Percentiles rank a stretch among this genome's conserved stretches.
These are phyloP conservation scores for Marsdenia floribunda DNA, from an alignment of 257 asterid species.

Conservation along the genomic window DNA sequence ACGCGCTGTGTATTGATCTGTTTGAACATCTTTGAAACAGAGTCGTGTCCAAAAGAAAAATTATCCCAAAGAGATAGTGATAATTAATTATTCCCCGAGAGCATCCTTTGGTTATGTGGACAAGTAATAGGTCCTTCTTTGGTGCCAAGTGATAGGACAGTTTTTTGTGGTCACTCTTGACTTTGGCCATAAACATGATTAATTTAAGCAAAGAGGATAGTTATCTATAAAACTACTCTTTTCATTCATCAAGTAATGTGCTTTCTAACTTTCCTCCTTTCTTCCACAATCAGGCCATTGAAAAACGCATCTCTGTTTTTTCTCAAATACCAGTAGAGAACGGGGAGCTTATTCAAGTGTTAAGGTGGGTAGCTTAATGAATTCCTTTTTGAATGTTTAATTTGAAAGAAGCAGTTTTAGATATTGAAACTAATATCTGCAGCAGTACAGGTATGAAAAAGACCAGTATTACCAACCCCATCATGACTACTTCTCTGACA, in stretches of 20 bases:
- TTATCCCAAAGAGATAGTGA: no score
- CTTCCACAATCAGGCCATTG: slow-evolving; percentile 55
- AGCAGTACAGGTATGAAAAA: slow-evolving; percentile 86
- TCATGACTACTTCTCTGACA: slow-evolving; percentile 78
- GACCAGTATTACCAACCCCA: slow-evolving; percentile 70
- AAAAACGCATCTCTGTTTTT: slow-evolving; percentile 77
- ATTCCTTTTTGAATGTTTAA: slow-evolving; percentile 10
- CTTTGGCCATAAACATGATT: neutral
- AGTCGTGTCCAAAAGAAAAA: no score
- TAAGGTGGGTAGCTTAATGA: slow-evolving; percentile 44
- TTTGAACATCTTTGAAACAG: no score
- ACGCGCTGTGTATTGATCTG: no score
- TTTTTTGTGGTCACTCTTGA: neutral
- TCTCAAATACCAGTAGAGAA: slow-evolving; percentile 76
- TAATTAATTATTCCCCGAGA: no score
- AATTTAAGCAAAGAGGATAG: neutral
- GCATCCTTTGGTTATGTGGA: no score
- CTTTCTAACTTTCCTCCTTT: slow-evolving; percentile 6
- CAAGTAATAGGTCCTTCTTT: no score
- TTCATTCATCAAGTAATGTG: neutral
- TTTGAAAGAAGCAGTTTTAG: slow-evolving; percentile 26
- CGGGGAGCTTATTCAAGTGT: slow-evolving; percentile 84
- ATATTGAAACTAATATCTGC: slow-evolving; percentile 69
- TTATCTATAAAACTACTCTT: neutral
- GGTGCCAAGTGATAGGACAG: neutral